Conservation (phyloP, 1,139 yeast genomes). For the Pichia inconspicua region DNA sequence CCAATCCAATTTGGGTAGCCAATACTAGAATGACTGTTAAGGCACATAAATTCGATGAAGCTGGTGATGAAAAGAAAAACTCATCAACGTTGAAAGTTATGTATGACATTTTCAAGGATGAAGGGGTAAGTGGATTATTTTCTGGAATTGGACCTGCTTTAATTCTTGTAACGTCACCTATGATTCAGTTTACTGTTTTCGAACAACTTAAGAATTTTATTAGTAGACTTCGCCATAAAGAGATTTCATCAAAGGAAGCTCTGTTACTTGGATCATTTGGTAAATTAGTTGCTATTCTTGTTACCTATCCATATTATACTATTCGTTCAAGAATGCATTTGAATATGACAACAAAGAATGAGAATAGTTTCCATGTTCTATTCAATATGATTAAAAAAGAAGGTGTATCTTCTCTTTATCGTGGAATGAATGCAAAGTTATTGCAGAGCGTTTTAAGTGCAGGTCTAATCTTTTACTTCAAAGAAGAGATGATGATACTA, state of each 20-base stretch:
- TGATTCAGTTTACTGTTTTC: conserved; percentile 84
- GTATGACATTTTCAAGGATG: conserved; percentile 55
- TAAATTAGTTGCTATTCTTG: conserved; percentile 75
- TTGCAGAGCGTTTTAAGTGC: conserved; percentile 81
- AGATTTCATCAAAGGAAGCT: conserved; percentile 59
- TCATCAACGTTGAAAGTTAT: conserved; percentile 28
- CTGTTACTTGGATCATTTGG: conserved; percentile 86
- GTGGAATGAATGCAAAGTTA: conserved; percentile 73
- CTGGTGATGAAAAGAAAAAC: conserved; percentile 3
- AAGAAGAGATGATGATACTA: conserved; percentile 68
- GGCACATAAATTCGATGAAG: conserved; percentile 25
- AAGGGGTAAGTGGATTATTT: conserved; percentile 67
- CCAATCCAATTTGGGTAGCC: conserved; percentile 97
- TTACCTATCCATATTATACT: conserved; percentile 88
- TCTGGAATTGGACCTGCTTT: conserved; percentile 85
- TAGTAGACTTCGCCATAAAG: conserved; percentile 42
- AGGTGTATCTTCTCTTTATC: conserved; percentile 71
- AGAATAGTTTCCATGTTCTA: conserved; percentile 33
- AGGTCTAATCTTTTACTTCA: conserved; percentile 84
- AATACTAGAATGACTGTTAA: conserved; percentile 73
- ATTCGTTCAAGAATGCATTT: conserved; percentile 84
- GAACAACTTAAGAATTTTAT: conserved; percentile 75
- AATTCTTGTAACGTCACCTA: conserved; percentile 78
- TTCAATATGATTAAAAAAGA: conserved; percentile 53
- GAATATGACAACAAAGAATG: conserved; percentile 36